Percentiles rank a stretch among this genome's conserved stretches.
These are phyloP conservation scores for Plasmodium blacklocki DNA, from an alignment of 169 alveolate genomes.

Conservation along the genomic window DNA sequence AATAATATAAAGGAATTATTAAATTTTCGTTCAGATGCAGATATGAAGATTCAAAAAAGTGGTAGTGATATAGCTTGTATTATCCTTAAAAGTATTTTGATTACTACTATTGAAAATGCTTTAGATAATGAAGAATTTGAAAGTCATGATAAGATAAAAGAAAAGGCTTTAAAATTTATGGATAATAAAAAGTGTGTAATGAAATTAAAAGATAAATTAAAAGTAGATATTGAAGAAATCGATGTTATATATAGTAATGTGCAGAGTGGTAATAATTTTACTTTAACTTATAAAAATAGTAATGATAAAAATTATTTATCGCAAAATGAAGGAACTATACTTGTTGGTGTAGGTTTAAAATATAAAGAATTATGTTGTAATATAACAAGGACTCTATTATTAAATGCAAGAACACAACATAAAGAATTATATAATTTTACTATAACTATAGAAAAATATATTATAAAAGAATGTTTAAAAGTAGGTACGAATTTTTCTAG, in stretches of 20 bases:
- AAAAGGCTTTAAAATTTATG: slow-evolving; percentile 78
- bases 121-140: slow-evolving; percentile 84
- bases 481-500: slow-evolving; percentile 78
- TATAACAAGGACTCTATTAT: slow-evolving; percentile 83
- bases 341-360: slow-evolving; percentile 84
- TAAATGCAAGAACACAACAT: slow-evolving; percentile 83
- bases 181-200: slow-evolving; percentile 80
- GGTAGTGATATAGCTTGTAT: slow-evolving; percentile 85
- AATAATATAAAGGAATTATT: slow-evolving; percentile 7
- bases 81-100: slow-evolving; percentile 81
- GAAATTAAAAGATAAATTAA: slow-evolving; percentile 81
- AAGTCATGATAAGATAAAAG: slow-evolving; percentile 80
- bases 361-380: slow-evolving; percentile 84
- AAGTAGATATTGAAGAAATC: slow-evolving; percentile 79
- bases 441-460: slow-evolving; percentile 77
- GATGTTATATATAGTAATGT: slow-evolving; percentile 86
- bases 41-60: slow-evolving; percentile 77
- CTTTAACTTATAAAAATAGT: slow-evolving; percentile 80
- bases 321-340: slow-evolving; percentile 83
- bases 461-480: slow-evolving; percentile 77
- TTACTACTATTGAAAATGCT: slow-evolving; percentile 84
- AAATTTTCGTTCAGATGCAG: slow-evolving; percentile 65
- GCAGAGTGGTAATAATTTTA: slow-evolving; percentile 85
- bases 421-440: slow-evolving; percentile 83
- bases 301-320: slow-evolving; percentile 81